Conservation (phyloP, 148 eudicot species). For the Heliamphora exappendiculata region DNA sequence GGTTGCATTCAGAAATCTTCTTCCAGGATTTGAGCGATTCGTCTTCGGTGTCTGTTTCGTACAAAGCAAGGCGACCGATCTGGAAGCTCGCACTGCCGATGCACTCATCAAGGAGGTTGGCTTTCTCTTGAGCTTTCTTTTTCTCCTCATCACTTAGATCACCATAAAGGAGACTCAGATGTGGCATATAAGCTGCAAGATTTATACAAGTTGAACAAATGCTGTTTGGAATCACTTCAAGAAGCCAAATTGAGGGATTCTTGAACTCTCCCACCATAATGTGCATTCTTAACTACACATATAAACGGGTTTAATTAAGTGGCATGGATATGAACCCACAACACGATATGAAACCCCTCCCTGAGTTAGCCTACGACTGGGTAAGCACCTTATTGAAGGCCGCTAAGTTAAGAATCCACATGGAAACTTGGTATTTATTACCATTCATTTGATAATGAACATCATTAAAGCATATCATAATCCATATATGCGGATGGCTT, state of each 20-base stretch:
- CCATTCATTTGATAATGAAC: too few relatives aligned
- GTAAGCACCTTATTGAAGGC: too few relatives aligned
- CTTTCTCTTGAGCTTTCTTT: constrained; percentile 71
- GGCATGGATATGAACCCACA: too few relatives aligned
- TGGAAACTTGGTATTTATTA: too few relatives aligned
- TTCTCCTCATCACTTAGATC: constrained; percentile 84
- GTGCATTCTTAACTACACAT: neutral
- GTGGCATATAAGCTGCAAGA: constrained; percentile 93
- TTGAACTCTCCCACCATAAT: too few relatives aligned
- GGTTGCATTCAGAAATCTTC: constrained; percentile 54
- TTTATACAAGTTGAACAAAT: neutral
- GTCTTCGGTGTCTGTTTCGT: constrained; percentile 76
- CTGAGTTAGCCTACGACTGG: too few relatives aligned
- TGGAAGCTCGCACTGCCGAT: constrained; percentile 60
- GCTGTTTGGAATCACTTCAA: neutral
- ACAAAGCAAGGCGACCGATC: constrained; percentile 59
- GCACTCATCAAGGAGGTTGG: constrained; percentile 49
- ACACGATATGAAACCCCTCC: too few relatives aligned
- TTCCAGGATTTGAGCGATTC: constrained; percentile 84
- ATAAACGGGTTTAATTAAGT: too few relatives aligned
- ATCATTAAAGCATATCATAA: too few relatives aligned
- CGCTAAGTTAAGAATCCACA: too few relatives aligned
- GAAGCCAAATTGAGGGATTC: neutral
- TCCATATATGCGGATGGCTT: too few relatives aligned
- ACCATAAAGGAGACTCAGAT: constrained; percentile 79